These are phyloP conservation scores for Talaromyces islandicus DNA, from an alignment of 2,329 filamentous ascomycete species.

Conservation along the genomic window DNA sequence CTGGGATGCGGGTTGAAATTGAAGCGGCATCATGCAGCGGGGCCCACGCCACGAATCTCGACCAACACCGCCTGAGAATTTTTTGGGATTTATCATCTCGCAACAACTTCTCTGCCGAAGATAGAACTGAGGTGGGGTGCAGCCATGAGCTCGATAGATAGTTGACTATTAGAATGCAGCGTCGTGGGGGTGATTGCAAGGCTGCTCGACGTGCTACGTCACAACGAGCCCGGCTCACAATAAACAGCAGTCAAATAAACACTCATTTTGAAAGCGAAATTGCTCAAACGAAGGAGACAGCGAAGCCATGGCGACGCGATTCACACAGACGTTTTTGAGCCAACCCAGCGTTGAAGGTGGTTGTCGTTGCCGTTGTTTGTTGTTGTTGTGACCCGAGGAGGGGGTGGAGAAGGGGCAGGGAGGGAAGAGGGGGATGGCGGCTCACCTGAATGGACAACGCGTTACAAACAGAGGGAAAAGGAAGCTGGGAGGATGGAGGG, in stretches of 20 bases:
- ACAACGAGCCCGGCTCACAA: slow-evolving; percentile 5
- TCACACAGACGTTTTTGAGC: neutral
- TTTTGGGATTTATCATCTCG: neutral
- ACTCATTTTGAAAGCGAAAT: neutral
- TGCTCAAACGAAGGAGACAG: neutral
- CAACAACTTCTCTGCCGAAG: neutral
- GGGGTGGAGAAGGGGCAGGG: slow-evolving; percentile 9
- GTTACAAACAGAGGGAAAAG: slow-evolving; percentile 13
- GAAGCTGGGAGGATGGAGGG: slow-evolving; percentile 14
- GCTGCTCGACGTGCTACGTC: slow-evolving; percentile 9
- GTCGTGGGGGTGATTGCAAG: neutral
- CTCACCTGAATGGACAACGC: slow-evolving; percentile 13
- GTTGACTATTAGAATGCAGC: neutral
- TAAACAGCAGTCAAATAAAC: neutral
- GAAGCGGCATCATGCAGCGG: neutral
- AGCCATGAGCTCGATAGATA: neutral
- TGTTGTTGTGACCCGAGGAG: slow-evolving; percentile 8
- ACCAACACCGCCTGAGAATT: neutral
- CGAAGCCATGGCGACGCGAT: slow-evolving; percentile 3
- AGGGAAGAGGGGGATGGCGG: slow-evolving; percentile 12
- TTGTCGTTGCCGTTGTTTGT: slow-evolving; percentile 6
- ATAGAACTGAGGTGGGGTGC: neutral
- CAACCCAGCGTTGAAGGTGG: neutral
- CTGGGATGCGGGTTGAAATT: neutral
- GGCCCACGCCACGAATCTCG: neutral